A percentile compares a stretch with the other conserved stretches of the same genome.
Evolutionary conservation across 2,329 filamentous ascomycete species (phyloP).

Genomic region (Fusarium pseudocircinatum): DNA sequence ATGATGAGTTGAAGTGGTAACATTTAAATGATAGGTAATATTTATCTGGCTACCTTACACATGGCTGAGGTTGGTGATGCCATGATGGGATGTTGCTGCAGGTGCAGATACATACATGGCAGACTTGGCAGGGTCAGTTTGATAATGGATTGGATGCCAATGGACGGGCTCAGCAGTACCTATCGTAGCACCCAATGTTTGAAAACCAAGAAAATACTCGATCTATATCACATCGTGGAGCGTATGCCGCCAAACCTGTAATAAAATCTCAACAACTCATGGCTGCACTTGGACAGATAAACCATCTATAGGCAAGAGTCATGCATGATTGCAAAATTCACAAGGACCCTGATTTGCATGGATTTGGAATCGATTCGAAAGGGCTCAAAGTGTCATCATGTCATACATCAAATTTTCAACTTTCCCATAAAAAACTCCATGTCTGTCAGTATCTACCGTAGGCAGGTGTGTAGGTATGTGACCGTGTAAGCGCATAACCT

Average conservation of each 20-base stretch:
- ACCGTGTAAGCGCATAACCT: conserved; percentile 18
- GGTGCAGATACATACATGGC: background rate
- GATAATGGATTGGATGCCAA: background rate
- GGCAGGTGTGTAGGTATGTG: background rate
- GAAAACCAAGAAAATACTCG: background rate
- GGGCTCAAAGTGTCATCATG: background rate
- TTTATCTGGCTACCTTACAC: background rate
- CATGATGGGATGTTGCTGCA: conserved; percentile 3
- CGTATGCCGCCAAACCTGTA: background rate
- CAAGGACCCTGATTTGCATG: conserved; percentile 22
- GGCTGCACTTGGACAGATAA: background rate
- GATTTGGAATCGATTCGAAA: background rate
- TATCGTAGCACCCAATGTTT: background rate
- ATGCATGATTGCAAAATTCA: background rate
- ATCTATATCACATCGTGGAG: background rate
- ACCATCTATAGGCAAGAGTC: background rate
- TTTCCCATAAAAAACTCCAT: conserved; percentile 31
- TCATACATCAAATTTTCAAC: conserved; percentile 15
- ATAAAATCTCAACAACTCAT: background rate
- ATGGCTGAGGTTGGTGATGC: conserved; percentile 2
- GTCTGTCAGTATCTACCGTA: background rate
- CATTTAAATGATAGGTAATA: background rate
- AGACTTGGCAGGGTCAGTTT: conserved; percentile 17
- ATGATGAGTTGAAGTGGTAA: conserved; percentile 3
- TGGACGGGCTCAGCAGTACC: background rate